Evolutionary conservation across 441 rosid genomes (phyloP).

Genomic region (Viola pubescens): DNA sequence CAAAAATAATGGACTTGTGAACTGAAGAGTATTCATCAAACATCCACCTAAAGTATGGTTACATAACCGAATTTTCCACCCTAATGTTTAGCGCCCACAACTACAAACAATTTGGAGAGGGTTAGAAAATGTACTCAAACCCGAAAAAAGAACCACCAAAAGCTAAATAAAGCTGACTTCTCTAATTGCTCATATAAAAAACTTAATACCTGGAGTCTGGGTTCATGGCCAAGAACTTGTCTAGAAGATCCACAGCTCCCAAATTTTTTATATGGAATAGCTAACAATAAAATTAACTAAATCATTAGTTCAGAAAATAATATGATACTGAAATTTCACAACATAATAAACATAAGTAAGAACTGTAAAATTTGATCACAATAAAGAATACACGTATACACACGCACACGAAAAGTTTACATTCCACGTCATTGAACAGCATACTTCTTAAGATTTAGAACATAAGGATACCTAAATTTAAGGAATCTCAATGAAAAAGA

Average conservation of each 20-base stretch:
- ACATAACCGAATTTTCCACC: not conserved
- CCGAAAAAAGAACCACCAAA: not conserved
- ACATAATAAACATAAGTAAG: not conserved
- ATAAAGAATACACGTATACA: too few relatives aligned
- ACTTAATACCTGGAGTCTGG: slow-evolving; percentile 63
- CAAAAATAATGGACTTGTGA: not conserved
- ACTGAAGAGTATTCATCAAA: not conserved
- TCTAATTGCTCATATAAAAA: slow-evolving; percentile 4
- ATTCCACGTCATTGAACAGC: not conserved
- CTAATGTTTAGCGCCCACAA: not conserved
- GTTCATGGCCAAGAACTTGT: slow-evolving; percentile 73
- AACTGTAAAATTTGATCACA: not conserved
- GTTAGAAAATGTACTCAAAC: not conserved
- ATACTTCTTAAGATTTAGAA: too few relatives aligned
- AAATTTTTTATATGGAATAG: slow-evolving; percentile 58
- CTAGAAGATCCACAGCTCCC: slow-evolving; percentile 74
- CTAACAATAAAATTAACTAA: slow-evolving; percentile 32
- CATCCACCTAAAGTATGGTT: not conserved
- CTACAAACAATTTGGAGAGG: not conserved
- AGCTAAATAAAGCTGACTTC: slow-evolving; percentile 2
- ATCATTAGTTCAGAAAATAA: slow-evolving; percentile 6
- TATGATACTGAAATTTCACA: not conserved
- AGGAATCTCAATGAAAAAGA: slow-evolving; percentile 17
- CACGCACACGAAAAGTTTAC: not conserved
- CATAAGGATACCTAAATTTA: slow-evolving; percentile 13